Base-by-base conservation (phyloP, 2,329 filamentous ascomycete genomes). In the Gliomastix tumulicola region DNA sequence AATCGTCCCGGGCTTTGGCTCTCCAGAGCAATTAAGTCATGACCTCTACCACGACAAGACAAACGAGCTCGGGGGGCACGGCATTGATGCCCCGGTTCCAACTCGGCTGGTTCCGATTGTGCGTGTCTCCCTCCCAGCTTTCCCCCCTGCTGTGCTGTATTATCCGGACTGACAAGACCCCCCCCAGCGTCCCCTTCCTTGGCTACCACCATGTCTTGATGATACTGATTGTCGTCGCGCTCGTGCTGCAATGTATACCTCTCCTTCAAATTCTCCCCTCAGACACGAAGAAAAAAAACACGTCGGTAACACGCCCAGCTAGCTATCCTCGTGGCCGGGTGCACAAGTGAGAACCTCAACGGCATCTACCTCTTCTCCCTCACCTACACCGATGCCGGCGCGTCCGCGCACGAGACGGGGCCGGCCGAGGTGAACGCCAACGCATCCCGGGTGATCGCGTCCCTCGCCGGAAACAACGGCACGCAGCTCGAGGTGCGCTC, bases 291-390 rank as follows among this genome's bases (percentile, higher is more conserved):
- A 3, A n/a, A 16, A 16, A n/a, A n/a, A n/a, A 16, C 25, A n/a
- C 7, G 17, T 13, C 17, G 25, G 13, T 19, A 32, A 21, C 13
- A 36, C 27, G 21, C 38, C 39, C 30, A 38, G 11, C 41, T 52
- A 96, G 89, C 92, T 50, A 76, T 98, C 45, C 68, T 98, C 52
- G 71, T 97, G 49, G 90, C 92, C 53, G 92, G 92, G 53, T 98
- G 92, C 65, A 97, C 92, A 6, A 96, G 89, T 9, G 95, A 89
- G 17, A 28, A 16, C 38, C 96, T 97, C 50, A 92, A 92, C 20
- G 81, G 82, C 56, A 97, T 98, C 63, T 98, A 96, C 74, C 79
- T 98, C 49, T 86, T 98, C 47, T 94, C 89, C 16, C 78, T 98
- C 53, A 97, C 94, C 76, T 98, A 96, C 69, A 69, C 94, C 58